Percentiles rank a stretch among this genome's conserved stretches.
Conservation (phyloP, 805 yeast genomes). For the Suhomyces prunicola region DNA sequence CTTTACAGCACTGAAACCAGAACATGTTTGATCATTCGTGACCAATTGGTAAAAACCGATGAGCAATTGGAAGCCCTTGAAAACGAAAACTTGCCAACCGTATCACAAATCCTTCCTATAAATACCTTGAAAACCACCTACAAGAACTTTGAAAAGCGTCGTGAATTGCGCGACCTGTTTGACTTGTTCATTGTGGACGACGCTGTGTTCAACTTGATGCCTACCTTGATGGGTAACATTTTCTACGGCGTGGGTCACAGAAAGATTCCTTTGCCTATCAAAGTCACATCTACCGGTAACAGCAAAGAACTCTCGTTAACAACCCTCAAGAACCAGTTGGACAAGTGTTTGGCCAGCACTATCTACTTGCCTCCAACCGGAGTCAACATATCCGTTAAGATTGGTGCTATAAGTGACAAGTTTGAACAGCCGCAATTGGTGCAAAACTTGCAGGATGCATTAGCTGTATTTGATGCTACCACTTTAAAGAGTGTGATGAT, state of each 20-base stretch:
- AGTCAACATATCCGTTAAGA: conserved; percentile 57
- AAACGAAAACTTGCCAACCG: conserved; percentile 42
- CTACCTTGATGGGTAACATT: conserved; percentile 76
- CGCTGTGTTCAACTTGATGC: conserved; percentile 72
- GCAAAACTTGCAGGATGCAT: conserved; percentile 58
- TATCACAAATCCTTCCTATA: conserved; percentile 61
- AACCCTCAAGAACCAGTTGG: conserved; percentile 57
- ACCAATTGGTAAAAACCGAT: conserved; percentile 45
- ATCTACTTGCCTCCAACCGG: conserved; percentile 71
- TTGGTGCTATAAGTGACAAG: conserved; percentile 51
- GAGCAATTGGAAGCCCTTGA: conserved; percentile 47
- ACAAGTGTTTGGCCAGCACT: conserved; percentile 56
- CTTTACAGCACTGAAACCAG: conserved; percentile 36
- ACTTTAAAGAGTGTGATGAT: conserved; percentile 57
- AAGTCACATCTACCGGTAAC: conserved; percentile 32
- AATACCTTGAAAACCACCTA: conserved; percentile 77
- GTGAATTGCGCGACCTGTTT: conserved; percentile 64
- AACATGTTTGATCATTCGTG: conserved; percentile 69
- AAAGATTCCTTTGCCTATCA: conserved; percentile 68
- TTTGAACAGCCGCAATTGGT: conserved; percentile 48
- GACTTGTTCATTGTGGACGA: conserved; percentile 87
- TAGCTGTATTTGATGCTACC: conserved; percentile 42
- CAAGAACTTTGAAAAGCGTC: conserved; percentile 84
- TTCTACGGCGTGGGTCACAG: conserved; percentile 52
- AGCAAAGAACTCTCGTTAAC: conserved; percentile 44